Conservation (phyloP, 2,329 filamentous ascomycete species). For the Phaeosphaeria sp. region DNA sequence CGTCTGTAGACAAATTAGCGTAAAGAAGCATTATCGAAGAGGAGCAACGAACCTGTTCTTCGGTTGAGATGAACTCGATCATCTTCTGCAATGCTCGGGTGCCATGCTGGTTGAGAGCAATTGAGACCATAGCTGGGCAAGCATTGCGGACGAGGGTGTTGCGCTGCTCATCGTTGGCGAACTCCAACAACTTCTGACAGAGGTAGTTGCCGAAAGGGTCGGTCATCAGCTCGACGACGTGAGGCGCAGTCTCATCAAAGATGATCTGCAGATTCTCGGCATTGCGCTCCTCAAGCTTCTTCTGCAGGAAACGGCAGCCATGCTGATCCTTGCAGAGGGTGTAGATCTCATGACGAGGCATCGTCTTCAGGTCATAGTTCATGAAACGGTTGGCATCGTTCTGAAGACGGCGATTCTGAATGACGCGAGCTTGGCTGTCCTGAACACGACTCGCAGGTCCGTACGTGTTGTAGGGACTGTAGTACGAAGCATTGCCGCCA, state of each 20-base stretch:
- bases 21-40: neutral
- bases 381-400: conserved; percentile 76
- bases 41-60: conserved; percentile 65
- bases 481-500: conserved; percentile 19
- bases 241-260: conserved; percentile 89
- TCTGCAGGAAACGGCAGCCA: conserved; percentile 94
- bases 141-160: conserved; percentile 92
- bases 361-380: conserved; percentile 80
- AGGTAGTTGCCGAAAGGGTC: conserved; percentile 99
- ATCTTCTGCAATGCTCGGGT: conserved; percentile 98
- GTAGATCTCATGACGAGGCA: conserved; percentile 80
- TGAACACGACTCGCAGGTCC: conserved; percentile 61
- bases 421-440: conserved; percentile 78
- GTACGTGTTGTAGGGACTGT: conserved; percentile 43
- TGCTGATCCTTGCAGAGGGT: conserved; percentile 96
- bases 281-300: conserved; percentile 91
- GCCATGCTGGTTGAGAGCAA: conserved; percentile 96
- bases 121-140: conserved; percentile 83
- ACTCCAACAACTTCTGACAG: conserved; percentile 97
- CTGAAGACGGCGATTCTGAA: conserved; percentile 75
- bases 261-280: conserved; percentile 88
- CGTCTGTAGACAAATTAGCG: conserved; percentile 54
- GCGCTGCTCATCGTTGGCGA: conserved; percentile 92
- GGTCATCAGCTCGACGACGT: conserved; percentile 97
- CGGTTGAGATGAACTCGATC: conserved; percentile 94